phyloP scores from a whole-genome alignment of 495 filamentous ascomycete genomes.

The Evansstolkia leycettana region DNA sequence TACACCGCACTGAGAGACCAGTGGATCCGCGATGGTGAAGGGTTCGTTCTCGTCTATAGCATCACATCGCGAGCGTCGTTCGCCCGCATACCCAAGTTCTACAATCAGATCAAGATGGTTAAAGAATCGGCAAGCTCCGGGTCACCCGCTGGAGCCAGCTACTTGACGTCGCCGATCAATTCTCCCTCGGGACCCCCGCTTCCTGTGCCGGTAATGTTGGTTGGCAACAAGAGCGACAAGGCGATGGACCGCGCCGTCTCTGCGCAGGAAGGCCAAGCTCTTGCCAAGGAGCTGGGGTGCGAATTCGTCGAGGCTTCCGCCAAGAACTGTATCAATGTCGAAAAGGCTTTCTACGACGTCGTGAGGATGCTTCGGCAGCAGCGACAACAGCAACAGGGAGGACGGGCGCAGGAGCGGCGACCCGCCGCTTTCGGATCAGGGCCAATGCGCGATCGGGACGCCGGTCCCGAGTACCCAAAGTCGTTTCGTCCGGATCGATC shows the following conservation, averaged over 20 bases:
- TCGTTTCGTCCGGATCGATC: slow-evolving; percentile 30
- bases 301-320: slow-evolving; percentile 97
- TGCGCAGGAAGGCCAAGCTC: slow-evolving; percentile 84
- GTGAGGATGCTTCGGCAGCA: slow-evolving; percentile 80
- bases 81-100: slow-evolving; percentile 84
- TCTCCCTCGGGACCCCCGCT: slow-evolving; percentile 44
- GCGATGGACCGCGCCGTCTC: slow-evolving; percentile 93
- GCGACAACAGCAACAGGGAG: slow-evolving; percentile 42
- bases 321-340: slow-evolving; percentile 99
- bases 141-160: slow-evolving; percentile 44
- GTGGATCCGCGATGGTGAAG: slow-evolving; percentile 97
- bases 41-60: slow-evolving; percentile 95
- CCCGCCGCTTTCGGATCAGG: slow-evolving; percentile 22
- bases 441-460: slow-evolving; percentile 25
- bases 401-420: slow-evolving; percentile 27
- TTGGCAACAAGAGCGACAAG: slow-evolving; percentile 96
- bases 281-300: slow-evolving; percentile 86
- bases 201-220: slow-evolving; percentile 90
- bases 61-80: slow-evolving; percentile 95
- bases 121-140: slow-evolving; percentile 80
- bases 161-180: slow-evolving; percentile 57
- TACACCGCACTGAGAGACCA: slow-evolving; percentile 95
- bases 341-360: slow-evolving; percentile 97
- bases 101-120: slow-evolving; percentile 92
- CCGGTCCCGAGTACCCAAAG: slow-evolving; percentile 30